These are phyloP conservation scores for Bipolaris bicolor DNA, from an alignment of 2,329 filamentous ascomycete species.

Conservation along the genomic window DNA sequence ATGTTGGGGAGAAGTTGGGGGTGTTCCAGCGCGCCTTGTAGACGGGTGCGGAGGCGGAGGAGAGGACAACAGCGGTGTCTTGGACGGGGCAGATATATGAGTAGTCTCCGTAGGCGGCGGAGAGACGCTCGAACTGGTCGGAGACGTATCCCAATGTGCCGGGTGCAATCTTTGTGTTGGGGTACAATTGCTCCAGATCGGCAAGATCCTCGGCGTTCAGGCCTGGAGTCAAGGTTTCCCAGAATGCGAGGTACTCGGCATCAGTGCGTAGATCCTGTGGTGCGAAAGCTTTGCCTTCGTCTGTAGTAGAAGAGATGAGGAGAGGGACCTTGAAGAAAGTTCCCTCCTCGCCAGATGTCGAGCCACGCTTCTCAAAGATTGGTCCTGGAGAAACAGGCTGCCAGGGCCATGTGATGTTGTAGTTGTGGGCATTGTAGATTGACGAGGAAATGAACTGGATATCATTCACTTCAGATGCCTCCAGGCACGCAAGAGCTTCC, in stretches of 20 bases:
- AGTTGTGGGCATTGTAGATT: constrained; percentile 49
- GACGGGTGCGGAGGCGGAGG: constrained; percentile 31
- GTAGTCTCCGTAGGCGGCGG: constrained; percentile 50
- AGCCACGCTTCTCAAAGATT: constrained; percentile 56
- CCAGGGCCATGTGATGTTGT: constrained; percentile 57
- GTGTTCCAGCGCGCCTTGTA: constrained; percentile 48
- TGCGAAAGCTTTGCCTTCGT: constrained; percentile 44
- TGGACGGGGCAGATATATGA: constrained; percentile 47
- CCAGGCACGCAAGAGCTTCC: constrained; percentile 50
- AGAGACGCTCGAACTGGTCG: constrained; percentile 53
- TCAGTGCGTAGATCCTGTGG: constrained; percentile 45
- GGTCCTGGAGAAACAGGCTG: constrained; percentile 56
- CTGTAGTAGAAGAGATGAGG: constrained; percentile 46
- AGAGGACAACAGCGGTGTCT: constrained; percentile 37
- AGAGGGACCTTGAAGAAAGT: constrained; percentile 45
- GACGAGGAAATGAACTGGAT: constrained; percentile 51
- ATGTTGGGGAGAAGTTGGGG: constrained; percentile 35
- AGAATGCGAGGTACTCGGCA: constrained; percentile 44
- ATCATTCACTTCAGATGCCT: constrained; percentile 43
- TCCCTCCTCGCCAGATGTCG: constrained; percentile 42
- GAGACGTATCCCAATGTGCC: constrained; percentile 48
- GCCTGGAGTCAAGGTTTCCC: constrained; percentile 38
- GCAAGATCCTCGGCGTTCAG: constrained; percentile 37
- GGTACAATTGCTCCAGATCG: constrained; percentile 43
- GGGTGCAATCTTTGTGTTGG: constrained; percentile 17